phyloP scores from a whole-genome alignment of 192 early-diverging fungal species.

The Podila epigama region DNA sequence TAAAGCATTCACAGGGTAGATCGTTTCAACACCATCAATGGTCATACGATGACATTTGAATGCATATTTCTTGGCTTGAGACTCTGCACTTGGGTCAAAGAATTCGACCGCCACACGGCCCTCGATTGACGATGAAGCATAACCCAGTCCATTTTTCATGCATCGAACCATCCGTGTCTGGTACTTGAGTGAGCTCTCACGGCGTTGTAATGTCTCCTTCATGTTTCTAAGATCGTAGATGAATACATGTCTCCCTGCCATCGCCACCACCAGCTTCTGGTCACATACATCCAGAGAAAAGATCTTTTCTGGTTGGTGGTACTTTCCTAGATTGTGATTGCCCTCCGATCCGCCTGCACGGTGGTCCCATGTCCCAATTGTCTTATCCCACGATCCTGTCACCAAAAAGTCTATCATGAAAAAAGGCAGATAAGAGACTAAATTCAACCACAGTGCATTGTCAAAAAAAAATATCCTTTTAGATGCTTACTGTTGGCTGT shows the following conservation, averaged over 20 bases:
- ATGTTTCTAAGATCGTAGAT: conserved; percentile 91
- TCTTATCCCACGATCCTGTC: conserved; percentile 94
- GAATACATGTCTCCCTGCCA: conserved; percentile 76
- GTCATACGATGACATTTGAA: conserved; percentile 96
- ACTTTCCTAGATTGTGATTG: conserved; percentile 31
- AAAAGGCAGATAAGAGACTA: not conserved
- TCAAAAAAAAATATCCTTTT: not conserved
- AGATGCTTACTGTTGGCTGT: conserved; percentile 49
- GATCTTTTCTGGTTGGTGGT: conserved; percentile 77
- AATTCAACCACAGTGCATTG: too few species aligned
- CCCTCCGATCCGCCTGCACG: conserved; percentile 52
- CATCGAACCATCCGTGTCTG: conserved; percentile 86
- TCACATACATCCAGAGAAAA: conserved; percentile 82
- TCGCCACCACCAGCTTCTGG: conserved; percentile 82
- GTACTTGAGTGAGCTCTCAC: conserved; percentile 86
- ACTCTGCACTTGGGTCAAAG: conserved; percentile 74
- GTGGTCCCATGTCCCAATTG: conserved; percentile 81
- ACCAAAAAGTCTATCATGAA: conserved; percentile 64
- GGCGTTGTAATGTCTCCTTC: conserved; percentile 68
- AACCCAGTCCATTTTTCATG: conserved; percentile 90
- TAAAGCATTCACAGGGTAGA: conserved; percentile 94
- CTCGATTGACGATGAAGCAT: conserved; percentile 91
- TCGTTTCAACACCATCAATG: conserved; percentile 77
- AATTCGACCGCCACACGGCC: conserved; percentile 95
- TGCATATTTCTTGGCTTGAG: conserved; percentile 86